These are phyloP conservation scores for Trametes cinnabarina DNA, from an alignment of 768 basidiomycete species.

Conservation along the genomic window DNA sequence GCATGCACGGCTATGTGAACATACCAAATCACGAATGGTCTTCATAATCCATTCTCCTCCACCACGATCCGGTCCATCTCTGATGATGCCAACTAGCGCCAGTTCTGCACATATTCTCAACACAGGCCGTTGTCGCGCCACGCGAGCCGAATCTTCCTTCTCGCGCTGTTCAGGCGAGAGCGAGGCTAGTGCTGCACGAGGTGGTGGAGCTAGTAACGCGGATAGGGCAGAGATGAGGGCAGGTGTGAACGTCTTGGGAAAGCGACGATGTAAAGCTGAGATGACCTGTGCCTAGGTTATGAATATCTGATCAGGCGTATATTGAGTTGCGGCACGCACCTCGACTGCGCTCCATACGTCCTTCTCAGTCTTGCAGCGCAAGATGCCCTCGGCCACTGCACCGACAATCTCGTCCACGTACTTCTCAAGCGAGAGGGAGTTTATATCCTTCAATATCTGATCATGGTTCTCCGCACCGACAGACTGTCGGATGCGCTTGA, in stretches of 20 bases:
- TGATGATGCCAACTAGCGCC: slow-evolving; percentile 82
- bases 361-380: slow-evolving; percentile 86
- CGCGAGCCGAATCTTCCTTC: slow-evolving; percentile 81
- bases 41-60: slow-evolving; percentile 92
- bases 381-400: slow-evolving; percentile 82
- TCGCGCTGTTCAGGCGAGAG: slow-evolving; percentile 79
- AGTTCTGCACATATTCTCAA: slow-evolving; percentile 88
- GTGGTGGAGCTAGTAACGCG: slow-evolving; percentile 56
- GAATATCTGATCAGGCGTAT: slow-evolving; percentile 2
- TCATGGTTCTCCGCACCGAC: slow-evolving; percentile 80
- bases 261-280: slow-evolving; percentile 84
- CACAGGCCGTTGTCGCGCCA: slow-evolving; percentile 80
- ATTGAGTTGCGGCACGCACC: slow-evolving; percentile 44
- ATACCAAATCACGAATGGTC: slow-evolving; percentile 77
- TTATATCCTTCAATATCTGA: slow-evolving; percentile 89
- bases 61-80: slow-evolving; percentile 65
- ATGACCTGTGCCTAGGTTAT: slow-evolving; percentile 60
- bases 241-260: slow-evolving; percentile 77
- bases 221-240: slow-evolving; percentile 60
- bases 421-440: slow-evolving; percentile 87
- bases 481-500: slow-evolving; percentile 88
- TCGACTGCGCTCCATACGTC: slow-evolving; percentile 92
- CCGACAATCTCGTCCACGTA: slow-evolving; percentile 93
- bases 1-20: slow-evolving; percentile 27
- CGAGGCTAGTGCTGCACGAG: slow-evolving; percentile 52